Evolutionary conservation across 2,329 filamentous ascomycete species (phyloP).

Genomic region (Allantophomopsis cytisporea): DNA sequence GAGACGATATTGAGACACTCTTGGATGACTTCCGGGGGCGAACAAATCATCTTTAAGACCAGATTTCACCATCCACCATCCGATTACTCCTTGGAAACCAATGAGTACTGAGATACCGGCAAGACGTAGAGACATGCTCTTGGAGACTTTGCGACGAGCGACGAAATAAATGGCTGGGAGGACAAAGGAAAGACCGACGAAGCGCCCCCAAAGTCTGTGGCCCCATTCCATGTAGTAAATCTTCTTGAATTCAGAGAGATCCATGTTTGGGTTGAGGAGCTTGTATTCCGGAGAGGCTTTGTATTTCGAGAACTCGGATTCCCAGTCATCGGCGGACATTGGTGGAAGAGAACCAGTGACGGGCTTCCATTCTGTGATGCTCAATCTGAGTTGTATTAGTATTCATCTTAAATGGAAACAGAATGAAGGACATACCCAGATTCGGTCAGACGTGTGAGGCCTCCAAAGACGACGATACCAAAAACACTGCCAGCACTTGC

Average conservation of each 20-base stretch:
- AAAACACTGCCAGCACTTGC: conserved; percentile 89
- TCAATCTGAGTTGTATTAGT: conserved; percentile 44
- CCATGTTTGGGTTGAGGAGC: conserved; percentile 87
- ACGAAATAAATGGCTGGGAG: conserved; percentile 83
- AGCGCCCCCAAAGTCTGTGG: conserved; percentile 84
- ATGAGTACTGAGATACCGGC: conserved; percentile 79
- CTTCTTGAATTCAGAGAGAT: conserved; percentile 84
- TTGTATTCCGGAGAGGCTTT: conserved; percentile 85
- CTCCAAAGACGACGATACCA: conserved; percentile 91
- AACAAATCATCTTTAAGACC: conserved; percentile 94
- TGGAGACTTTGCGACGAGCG: conserved; percentile 62
- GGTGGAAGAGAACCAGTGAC: conserved; percentile 88
- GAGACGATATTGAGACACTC: conserved; percentile 89
- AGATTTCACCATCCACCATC: conserved; percentile 99
- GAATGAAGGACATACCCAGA: conserved; percentile 54
- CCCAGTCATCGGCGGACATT: conserved; percentile 68
- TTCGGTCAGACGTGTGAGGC: conserved; percentile 85
- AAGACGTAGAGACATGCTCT: conserved; percentile 63
- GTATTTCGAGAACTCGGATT: conserved; percentile 88
- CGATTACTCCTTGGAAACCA: conserved; percentile 87
- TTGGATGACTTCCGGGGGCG: conserved; percentile 75
- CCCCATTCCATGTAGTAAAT: conserved; percentile 99
- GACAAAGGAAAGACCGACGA: conserved; percentile 83
- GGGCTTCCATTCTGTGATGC: conserved; percentile 97
- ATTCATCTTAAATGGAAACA: conserved; percentile 5